A percentile compares a stretch with the other conserved stretches of the same genome.
These are phyloP conservation scores for Dioszegia hungarica DNA, from an alignment of 768 basidiomycete species.

Conservation along the genomic window DNA sequence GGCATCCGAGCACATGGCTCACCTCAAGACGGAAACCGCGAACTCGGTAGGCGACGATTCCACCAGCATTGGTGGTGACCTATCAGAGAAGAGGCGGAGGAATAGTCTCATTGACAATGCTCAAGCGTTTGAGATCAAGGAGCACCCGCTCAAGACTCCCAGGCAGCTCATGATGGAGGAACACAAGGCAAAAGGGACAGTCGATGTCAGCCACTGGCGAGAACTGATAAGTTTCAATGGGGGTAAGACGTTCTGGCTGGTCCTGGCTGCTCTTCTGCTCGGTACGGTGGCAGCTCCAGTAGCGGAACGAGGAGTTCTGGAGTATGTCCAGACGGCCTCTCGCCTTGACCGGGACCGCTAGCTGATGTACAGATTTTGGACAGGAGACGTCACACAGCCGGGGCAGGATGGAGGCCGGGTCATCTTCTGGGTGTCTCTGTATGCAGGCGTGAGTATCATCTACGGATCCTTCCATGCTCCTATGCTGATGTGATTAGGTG, in stretches of 20 bases:
- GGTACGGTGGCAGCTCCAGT: conserved; percentile 14
- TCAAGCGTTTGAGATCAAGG: conserved; percentile 16
- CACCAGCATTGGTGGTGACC: not conserved
- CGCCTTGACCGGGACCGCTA: too few species aligned
- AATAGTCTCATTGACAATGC: not conserved
- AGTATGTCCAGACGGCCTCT: conserved; percentile 20
- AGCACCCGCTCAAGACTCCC: conserved; percentile 23
- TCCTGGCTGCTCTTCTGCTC: conserved; percentile 7
- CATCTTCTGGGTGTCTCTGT: conserved; percentile 26
- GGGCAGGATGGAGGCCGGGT: not conserved
- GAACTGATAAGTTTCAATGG: conserved; percentile 25
- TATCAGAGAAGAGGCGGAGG: not conserved
- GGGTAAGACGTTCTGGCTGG: conserved; percentile 17
- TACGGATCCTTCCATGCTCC: too few species aligned
- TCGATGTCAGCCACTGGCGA: conserved; percentile 25
- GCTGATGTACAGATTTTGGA: conserved; percentile 34
- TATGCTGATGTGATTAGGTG: conserved; percentile 8
- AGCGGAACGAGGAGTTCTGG: conserved; percentile 16
- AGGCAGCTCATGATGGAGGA: conserved; percentile 34
- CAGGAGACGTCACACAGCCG: conserved; percentile 6
- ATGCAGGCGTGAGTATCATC: conserved; percentile 18
- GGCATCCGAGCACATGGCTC: conserved; percentile 27
- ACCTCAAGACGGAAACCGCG: conserved; percentile 12
- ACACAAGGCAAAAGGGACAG: conserved; percentile 14
- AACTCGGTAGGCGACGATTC: not conserved